Conservation (phyloP, 2,329 filamentous ascomycete species). For the Talaromyces sp. region DNA sequence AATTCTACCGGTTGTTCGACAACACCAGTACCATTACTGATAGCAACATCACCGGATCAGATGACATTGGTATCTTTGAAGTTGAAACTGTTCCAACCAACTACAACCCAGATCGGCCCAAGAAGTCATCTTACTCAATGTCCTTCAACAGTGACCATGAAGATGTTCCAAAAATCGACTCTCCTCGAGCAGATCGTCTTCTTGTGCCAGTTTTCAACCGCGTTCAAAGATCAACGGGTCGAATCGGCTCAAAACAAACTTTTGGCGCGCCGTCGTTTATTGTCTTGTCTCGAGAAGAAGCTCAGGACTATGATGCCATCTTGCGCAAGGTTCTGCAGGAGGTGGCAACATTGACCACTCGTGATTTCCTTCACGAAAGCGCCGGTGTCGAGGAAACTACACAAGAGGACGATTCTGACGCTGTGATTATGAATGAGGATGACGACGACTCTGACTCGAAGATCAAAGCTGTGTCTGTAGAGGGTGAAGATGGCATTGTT, state of each 20-base stretch:
- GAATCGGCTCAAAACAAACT: conserved; percentile 31
- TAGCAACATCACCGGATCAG: conserved; percentile 60
- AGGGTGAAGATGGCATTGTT: conserved; percentile 86
- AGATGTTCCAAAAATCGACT: conserved; percentile 41
- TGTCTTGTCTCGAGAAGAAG: conserved; percentile 71
- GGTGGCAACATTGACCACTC: conserved; percentile 73
- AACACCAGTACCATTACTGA: conserved; percentile 69
- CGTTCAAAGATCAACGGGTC: conserved; percentile 28
- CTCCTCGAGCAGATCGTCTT: conserved; percentile 47
- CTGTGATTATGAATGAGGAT: conserved; percentile 62
- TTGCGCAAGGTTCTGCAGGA: conserved; percentile 76
- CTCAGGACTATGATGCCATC: conserved; percentile 67
- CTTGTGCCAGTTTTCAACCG: conserved; percentile 52
- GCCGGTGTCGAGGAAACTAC: conserved; percentile 52
- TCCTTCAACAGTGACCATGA: conserved; percentile 39
- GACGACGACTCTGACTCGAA: conserved; percentile 66
- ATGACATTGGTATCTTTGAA: conserved; percentile 72
- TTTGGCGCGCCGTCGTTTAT: conserved; percentile 61
- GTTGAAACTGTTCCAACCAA: conserved; percentile 78
- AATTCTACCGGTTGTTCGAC: conserved; percentile 83
- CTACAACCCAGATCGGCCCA: conserved; percentile 58
- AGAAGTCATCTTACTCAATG: conserved; percentile 39
- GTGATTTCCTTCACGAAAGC: conserved; percentile 59
- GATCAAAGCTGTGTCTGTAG: conserved; percentile 73
- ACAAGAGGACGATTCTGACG: conserved; percentile 61